phyloP scores from a whole-genome alignment of 2,329 filamentous ascomycete species.

The Nothophoma quercina region DNA sequence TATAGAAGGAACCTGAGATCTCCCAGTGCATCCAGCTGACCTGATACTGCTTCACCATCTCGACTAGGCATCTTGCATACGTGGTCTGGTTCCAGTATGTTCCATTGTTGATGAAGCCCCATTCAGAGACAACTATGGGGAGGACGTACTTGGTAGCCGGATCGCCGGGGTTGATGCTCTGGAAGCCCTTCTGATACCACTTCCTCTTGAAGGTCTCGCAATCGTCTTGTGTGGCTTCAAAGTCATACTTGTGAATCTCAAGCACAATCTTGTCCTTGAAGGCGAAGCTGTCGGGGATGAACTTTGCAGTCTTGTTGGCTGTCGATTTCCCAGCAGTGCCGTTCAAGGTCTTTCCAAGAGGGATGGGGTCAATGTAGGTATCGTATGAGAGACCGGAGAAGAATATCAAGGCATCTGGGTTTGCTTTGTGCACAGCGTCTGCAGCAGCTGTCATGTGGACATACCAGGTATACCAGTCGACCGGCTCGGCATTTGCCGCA shows the following conservation, averaged over 20 bases:
- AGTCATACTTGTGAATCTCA: slow-evolving; percentile 47
- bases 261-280: slow-evolving; percentile 44
- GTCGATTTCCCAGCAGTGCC: slow-evolving; percentile 37
- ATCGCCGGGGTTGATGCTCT: slow-evolving; percentile 38
- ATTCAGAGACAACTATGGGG: slow-evolving; percentile 44
- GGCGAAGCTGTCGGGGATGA: slow-evolving; percentile 33
- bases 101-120: slow-evolving; percentile 44
- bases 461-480: slow-evolving; percentile 49
- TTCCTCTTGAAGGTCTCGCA: slow-evolving; percentile 43
- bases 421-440: slow-evolving; percentile 38
- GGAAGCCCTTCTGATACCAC: slow-evolving; percentile 46
- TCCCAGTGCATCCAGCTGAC: slow-evolving; percentile 45
- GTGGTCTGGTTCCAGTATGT: slow-evolving; percentile 45
- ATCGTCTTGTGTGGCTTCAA: slow-evolving; percentile 41
- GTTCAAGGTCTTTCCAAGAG: slow-evolving; percentile 41
- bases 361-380: slow-evolving; percentile 44
- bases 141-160: slow-evolving; percentile 40
- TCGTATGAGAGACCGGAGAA: slow-evolving; percentile 46
- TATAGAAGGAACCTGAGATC: slow-evolving; percentile 40
- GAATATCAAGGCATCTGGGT: slow-evolving; percentile 39
- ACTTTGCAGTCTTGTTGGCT: slow-evolving; percentile 37
- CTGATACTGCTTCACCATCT: slow-evolving; percentile 44
- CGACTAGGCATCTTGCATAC: slow-evolving; percentile 40
- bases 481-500: slow-evolving; percentile 34
- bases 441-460: slow-evolving; percentile 44